A percentile compares a stretch with the other conserved stretches of the same genome.
phyloP scores from a whole-genome alignment of 768 basidiomycete genomes.

The Podaxis sp. region DNA sequence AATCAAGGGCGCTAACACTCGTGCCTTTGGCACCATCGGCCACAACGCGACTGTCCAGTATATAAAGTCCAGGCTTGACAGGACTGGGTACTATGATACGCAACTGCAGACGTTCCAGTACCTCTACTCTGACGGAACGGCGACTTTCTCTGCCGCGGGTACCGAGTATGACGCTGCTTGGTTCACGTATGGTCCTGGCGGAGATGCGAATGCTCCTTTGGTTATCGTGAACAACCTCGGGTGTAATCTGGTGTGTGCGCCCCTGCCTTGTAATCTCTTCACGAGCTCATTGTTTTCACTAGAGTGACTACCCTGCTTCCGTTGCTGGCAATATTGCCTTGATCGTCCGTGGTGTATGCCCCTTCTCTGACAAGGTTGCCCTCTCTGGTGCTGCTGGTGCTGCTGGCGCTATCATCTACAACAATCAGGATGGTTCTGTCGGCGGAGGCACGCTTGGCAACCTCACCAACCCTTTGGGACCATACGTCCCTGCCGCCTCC shows the following conservation, averaged over 20 bases:
- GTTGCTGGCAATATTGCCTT: conserved; percentile 29
- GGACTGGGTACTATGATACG: conserved; percentile 28
- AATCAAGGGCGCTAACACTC: conserved; percentile 24
- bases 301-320: conserved; percentile 25
- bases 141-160: conserved; percentile 21
- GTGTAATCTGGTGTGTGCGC: conserved; percentile 22
- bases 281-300: neutral
- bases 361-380: conserved; percentile 28
- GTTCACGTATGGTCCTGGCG: conserved; percentile 26
- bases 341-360: conserved; percentile 28
- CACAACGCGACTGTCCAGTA: conserved; percentile 31
- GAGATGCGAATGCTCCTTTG: conserved; percentile 26
- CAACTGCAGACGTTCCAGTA: conserved; percentile 29
- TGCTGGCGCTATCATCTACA: conserved; percentile 29
- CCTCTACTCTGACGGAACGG: conserved; percentile 26
- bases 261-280: neutral
- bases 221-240: conserved; percentile 26
- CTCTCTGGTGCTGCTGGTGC: conserved; percentile 27
- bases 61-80: conserved; percentile 27
- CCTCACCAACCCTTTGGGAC: conserved; percentile 23
- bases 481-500: conserved; percentile 26
- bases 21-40: conserved; percentile 29
- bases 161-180: conserved; percentile 18
- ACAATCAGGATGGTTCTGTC: conserved; percentile 27
- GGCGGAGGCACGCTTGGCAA: conserved; percentile 26